Base-by-base conservation (phyloP, 139 green algal species). In the Nannochloris sp. region DNA sequence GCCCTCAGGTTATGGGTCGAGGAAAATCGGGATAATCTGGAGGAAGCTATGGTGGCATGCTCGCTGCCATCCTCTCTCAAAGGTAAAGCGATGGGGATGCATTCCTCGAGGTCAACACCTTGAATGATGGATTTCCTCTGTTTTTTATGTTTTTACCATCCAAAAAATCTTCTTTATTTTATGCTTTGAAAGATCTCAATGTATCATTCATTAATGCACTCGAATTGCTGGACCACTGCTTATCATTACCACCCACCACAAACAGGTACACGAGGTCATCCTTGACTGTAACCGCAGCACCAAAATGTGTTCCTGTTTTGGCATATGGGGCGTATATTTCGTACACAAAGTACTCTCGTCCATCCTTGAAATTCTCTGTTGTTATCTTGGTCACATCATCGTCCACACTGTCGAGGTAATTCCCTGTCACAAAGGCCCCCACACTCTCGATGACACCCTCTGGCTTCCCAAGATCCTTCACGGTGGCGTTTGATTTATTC, bases 401-500 rank as follows among this genome's bases (percentile, higher is more conserved):
- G 24, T 68, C 68, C 15, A 57, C 36, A 31, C 57, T 64, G 21
- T 78, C 61, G 19, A 72, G 29, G 31, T 54, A 60, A 46, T 72
- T 67, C 21, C 84, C 83, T n/a, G 85, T 94, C 59, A 92, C 88
- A 72, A 84, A 95, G 43, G 83, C 71, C 18, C 86, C 86, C 2
- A 93, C 59, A 6, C 75, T 74, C 18, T 70, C 24, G 5, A 95
- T 62, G 7, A 93, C 62, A 51, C 40, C 27, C 48, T 65, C 54
- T 16, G 69, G 69, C 3, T 59, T 29, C 6, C 87, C 87, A 21
- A 94, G 64, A 5, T 91, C 77, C 25, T 84, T 62, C 14, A 94
- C 75, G n/a, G 62, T 67, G 31, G 74, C 72, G 10, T 73, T 71
- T 18, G 71, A 62, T 51, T 83, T 83, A 60, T 67, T 75, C 9